Base-by-base conservation (phyloP, 306 rosid species). In the Fragaria vesca region DNA sequence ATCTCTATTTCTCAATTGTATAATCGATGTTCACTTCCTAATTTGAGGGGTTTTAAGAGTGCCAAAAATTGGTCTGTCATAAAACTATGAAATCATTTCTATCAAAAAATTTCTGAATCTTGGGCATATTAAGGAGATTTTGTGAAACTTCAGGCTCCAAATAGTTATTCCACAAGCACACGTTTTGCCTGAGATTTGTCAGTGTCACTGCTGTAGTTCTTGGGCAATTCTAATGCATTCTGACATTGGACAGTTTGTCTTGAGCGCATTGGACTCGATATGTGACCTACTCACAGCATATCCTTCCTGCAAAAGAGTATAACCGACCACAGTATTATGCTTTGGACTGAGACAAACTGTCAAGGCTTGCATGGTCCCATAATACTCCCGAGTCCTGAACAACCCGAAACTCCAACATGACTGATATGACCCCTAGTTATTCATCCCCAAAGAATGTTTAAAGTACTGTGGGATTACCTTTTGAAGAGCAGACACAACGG, bases 161-260 rank as follows among this genome's bases (percentile, higher is more conserved):
- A 8, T 18, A 20, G 3, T 42, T 12, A 11, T 20, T 24, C 21
- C 34, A 4, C 24, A 16, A 55, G 52, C 0, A n/a, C 9, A 58
- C 8, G 36, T 55, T 73, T 52, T 20, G 67, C 38, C 51, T 1
- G 36, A 36, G 3, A 55, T 57, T 50, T 42, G 66, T 9, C 58
- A 48, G 24, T 13, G 66, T 58, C 58, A 50, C 26, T 60, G 74
- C 20, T 69, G 85, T 43, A 95, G 89, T 85, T 90, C 87, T 82
- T 85, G 88, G 72, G 97, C 93, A 73, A 95, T 93, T 74, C 84
- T 83, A 76, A 90, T 84, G 90, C 95, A 90, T 73, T 74, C 94
- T 60, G 89, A 85, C 99, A 93, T 93, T 18, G 93, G 85, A 70
- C 99, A 91, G 88, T 91, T 91, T n/a, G 97, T 93, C 87, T 95